Evolutionary conservation across 2,329 filamentous ascomycete species (phyloP), one percentile per base, ranked within the genome.

Genomic region (Claviceps fusiformis): DNA sequence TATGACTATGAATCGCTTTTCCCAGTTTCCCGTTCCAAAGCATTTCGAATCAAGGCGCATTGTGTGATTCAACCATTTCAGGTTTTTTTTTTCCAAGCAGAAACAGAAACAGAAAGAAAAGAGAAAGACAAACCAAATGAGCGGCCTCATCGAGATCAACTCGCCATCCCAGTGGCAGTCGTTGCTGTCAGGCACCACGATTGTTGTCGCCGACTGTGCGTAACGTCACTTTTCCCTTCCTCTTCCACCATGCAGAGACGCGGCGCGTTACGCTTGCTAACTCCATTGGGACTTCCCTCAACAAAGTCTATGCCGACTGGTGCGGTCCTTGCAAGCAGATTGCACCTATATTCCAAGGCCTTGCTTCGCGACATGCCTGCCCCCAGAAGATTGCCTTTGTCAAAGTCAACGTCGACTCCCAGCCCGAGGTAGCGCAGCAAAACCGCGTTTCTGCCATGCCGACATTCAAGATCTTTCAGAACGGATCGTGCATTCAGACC

Each of bases 191-290:
- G 82, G 83, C 53, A 89, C 86, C 55, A 82, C 81, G 63, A 81
- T 96, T 58, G 89, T 96, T 55, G 80, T 98, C 58, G 82, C 89
- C 63, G 93, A 97, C 74, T 97, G 90, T 95, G 80, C 72, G 83
- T 54, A 10, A n/a, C 17, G 43, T 35, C 56, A 19, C 24, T 24
- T n/a, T 5, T n/a, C 9, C 15, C 15, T 48, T 24, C 29, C 46
- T n/a, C 46, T 19, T 33, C 15, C 29, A 31, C 29, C 46, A 48
- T 5, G 9, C 15, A 7, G 15, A 33, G 10, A 8, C 8, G n/a
- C 10, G 2, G 3, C 24, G n/a, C 17, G 19, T 44, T 33, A 11
- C 19, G 8, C 41, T 27, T 29, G 37, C 50, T 39, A 29, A 46
- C 49, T 17, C 5, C 7, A 52, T 63, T 24, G 24, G 24, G 95